Evolutionary conservation across 768 basidiomycete species (phyloP).

Genomic region (Trametes maxima): DNA sequence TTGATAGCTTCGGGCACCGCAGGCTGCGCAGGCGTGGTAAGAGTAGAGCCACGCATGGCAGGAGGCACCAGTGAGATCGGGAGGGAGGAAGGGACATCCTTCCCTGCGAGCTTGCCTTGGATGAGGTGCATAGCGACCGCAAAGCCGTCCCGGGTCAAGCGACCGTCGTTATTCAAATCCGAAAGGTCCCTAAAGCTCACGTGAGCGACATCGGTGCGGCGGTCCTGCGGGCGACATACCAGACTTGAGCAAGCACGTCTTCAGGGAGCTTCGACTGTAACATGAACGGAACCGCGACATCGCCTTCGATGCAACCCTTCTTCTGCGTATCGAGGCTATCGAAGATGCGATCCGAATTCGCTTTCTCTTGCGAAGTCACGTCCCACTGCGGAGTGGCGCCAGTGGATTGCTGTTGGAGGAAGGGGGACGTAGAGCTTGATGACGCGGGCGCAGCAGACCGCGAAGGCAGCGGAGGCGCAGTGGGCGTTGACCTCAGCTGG

Average conservation of each 20-base stretch:
- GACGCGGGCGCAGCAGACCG: constrained; percentile 27
- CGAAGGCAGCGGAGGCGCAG: constrained; percentile 32
- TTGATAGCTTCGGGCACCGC: constrained; percentile 42
- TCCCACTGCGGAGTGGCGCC: constrained; percentile 63
- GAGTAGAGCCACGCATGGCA: constrained; percentile 56
- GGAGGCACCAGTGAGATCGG: constrained; percentile 82
- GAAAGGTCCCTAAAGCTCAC: constrained; percentile 79
- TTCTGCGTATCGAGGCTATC: constrained; percentile 75
- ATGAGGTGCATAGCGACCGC: constrained; percentile 96
- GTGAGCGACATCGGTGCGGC: neutral
- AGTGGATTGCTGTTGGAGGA: constrained; percentile 24
- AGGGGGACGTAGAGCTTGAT: constrained; percentile 22
- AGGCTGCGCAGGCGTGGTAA: constrained; percentile 43
- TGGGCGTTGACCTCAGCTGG: constrained; percentile 36
- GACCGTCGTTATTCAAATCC: constrained; percentile 87
- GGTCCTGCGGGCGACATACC: constrained; percentile 53
- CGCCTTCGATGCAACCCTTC: constrained; percentile 85
- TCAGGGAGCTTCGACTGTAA: constrained; percentile 84
- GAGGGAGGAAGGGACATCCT: constrained; percentile 70
- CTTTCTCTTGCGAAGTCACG: constrained; percentile 79
- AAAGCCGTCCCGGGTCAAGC: constrained; percentile 87
- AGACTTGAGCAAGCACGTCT: constrained; percentile 84
- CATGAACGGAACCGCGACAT: constrained; percentile 96
- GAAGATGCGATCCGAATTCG: constrained; percentile 76
- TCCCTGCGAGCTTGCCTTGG: constrained; percentile 79